phyloP scores from a whole-genome alignment of 2,329 filamentous ascomycete genomes.

The Aspergillus bombycis region DNA sequence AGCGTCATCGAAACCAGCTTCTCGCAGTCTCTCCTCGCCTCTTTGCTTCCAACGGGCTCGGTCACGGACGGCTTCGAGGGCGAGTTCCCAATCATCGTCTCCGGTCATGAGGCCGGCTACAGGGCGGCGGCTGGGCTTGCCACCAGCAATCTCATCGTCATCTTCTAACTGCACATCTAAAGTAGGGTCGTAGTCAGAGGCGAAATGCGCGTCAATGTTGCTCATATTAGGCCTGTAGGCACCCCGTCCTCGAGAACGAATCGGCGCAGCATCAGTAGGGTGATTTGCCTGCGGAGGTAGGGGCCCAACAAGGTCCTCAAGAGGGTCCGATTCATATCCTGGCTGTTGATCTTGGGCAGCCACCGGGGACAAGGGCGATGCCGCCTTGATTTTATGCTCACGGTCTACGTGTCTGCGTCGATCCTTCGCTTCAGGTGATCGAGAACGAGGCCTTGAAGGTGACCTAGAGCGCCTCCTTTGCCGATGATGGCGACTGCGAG shows the following conservation, averaged over 20 bases:
- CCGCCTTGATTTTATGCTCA: conserved; percentile 6
- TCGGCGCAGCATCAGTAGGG: conserved; percentile 36
- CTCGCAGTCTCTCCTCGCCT: conserved; percentile 74
- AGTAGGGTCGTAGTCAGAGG: conserved; percentile 63
- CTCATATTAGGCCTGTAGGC: conserved; percentile 60
- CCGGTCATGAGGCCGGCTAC: conserved; percentile 49
- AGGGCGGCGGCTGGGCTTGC: conserved; percentile 45
- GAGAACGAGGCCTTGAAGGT: conserved; percentile 23
- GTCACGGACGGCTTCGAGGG: conserved; percentile 76
- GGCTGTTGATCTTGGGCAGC: conserved; percentile 10
- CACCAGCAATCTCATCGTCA: conserved; percentile 64
- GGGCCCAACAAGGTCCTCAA: conserved; percentile 78
- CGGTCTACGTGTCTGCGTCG: conserved; percentile 20
- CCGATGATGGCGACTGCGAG: conserved; percentile 18
- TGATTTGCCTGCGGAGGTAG: conserved; percentile 54
- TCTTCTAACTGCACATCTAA: conserved; percentile 44
- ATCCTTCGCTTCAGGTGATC: conserved; percentile 19
- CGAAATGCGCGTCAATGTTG: conserved; percentile 81
- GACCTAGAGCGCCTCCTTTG: conserved; percentile 24
- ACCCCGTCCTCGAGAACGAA: conserved; percentile 71
- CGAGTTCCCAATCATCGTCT: conserved; percentile 75
- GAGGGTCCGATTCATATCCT: conserved; percentile 64
- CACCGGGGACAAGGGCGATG: background rate
- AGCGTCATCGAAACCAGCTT: conserved; percentile 76
- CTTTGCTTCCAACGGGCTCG: conserved; percentile 76